Percentiles rank a stretch among this genome's conserved stretches.
phyloP scores from a whole-genome alignment of 1,139 yeast species.

The Suhomyces coccinellae region DNA sequence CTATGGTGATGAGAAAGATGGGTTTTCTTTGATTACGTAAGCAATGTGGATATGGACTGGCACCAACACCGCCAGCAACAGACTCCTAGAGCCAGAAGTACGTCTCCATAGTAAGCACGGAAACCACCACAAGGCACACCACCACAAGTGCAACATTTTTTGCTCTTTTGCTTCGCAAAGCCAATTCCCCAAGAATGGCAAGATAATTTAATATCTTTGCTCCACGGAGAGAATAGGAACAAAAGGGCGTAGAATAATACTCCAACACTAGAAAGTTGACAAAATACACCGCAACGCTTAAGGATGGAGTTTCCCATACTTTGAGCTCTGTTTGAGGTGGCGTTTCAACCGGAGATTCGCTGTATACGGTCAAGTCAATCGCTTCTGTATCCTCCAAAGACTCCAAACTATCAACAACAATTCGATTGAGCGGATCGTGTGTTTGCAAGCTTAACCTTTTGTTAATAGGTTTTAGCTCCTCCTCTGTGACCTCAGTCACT shows the following conservation, averaged over 20 bases:
- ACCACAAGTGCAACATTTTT: background rate
- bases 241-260: background rate
- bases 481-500: background rate
- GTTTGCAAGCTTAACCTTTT: no score
- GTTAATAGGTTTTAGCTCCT: background rate
- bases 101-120: background rate
- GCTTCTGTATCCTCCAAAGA: constrained; percentile 2
- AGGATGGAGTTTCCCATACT: background rate
- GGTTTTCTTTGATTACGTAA: background rate
- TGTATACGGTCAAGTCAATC: background rate
- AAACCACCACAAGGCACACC: background rate
- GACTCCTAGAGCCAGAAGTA: background rate
- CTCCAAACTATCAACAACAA: background rate
- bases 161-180: background rate
- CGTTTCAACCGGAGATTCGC: background rate
- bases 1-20: constrained; percentile 1
- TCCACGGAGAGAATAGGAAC: background rate
- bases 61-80: background rate
- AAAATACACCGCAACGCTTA: background rate
- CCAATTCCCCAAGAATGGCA: background rate
- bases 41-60: background rate
- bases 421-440: background rate
- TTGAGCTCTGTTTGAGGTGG: background rate
- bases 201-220: background rate
- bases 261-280: constrained; percentile 2